Conservation (phyloP, 148 eudicot genomes). For the Silene conica region DNA sequence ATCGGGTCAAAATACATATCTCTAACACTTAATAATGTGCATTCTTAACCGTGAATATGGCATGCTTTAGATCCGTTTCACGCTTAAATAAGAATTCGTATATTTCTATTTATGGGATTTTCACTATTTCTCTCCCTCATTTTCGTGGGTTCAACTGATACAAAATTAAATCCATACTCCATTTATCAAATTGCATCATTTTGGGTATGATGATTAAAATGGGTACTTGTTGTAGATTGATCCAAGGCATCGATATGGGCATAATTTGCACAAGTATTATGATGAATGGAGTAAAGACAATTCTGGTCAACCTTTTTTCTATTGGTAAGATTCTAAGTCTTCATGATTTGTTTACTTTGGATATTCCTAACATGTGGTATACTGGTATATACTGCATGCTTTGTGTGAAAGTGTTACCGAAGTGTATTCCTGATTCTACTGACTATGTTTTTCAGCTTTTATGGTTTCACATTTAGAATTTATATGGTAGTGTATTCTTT, state of each 20-base stretch:
- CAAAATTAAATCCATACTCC: background rate
- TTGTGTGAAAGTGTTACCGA: slow-evolving; percentile 4
- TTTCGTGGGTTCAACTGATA: background rate
- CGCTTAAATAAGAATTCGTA: too few relatives aligned
- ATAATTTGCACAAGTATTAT: slow-evolving; percentile 73
- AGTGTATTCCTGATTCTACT: background rate
- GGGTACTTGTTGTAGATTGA: slow-evolving; percentile 52
- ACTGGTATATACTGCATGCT: background rate
- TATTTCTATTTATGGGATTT: too few relatives aligned
- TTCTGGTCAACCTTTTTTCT: slow-evolving; percentile 93
- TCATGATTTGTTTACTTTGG: background rate
- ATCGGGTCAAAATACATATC: too few relatives aligned
- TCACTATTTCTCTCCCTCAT: background rate
- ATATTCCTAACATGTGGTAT: background rate
- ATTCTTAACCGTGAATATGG: too few relatives aligned
- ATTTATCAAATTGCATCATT: background rate
- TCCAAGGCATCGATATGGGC: slow-evolving; percentile 97
- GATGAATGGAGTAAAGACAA: slow-evolving; percentile 69
- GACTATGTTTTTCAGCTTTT: background rate
- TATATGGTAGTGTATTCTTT: background rate
- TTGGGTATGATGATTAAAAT: background rate
- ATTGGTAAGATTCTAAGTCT: slow-evolving; percentile 49
- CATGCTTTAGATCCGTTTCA: too few relatives aligned
- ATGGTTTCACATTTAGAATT: background rate
- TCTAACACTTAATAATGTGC: too few relatives aligned